Percentiles rank a stretch among this genome's conserved stretches.
Conservation (phyloP, 2,329 filamentous ascomycete species). For the Penicillium griseofulvum region DNA sequence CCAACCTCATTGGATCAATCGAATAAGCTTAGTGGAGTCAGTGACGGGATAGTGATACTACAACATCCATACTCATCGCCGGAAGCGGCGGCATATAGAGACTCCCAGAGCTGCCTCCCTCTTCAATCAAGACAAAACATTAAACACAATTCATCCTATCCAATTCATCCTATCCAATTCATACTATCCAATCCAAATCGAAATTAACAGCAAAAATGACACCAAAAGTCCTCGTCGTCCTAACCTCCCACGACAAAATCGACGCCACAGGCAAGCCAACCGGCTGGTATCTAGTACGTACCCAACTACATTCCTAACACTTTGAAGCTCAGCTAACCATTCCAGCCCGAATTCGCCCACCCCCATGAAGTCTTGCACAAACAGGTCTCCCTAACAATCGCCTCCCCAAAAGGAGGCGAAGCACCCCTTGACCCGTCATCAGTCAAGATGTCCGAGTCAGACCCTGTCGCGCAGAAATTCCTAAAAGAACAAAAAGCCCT, state of each 20-base stretch:
- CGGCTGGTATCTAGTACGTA: slow-evolving; percentile 66
- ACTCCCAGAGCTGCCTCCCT: background rate
- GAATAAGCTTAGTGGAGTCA: no score
- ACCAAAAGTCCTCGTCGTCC: slow-evolving; percentile 66
- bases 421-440: slow-evolving; percentile 61
- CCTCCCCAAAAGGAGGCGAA: slow-evolving; percentile 61
- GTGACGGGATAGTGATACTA: no score
- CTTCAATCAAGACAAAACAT: background rate
- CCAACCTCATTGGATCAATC: no score
- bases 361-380: slow-evolving; percentile 59
- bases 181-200: background rate
- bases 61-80: no score
- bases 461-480: slow-evolving; percentile 56
- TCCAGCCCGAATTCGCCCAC: slow-evolving; percentile 61
- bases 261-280: slow-evolving; percentile 52
- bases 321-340: background rate
- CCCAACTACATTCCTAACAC: background rate
- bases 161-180: background rate
- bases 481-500: slow-evolving; percentile 55
- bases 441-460: slow-evolving; percentile 55
- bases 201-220: slow-evolving; percentile 29
- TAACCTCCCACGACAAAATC: slow-evolving; percentile 60
- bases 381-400: slow-evolving; percentile 56
- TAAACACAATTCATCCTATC: background rate
- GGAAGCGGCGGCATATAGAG: no score